Evolutionary conservation across 1,284 basidiomycete species (phyloP).

Genomic region (Cutaneotrichosporon cavernicola): DNA sequence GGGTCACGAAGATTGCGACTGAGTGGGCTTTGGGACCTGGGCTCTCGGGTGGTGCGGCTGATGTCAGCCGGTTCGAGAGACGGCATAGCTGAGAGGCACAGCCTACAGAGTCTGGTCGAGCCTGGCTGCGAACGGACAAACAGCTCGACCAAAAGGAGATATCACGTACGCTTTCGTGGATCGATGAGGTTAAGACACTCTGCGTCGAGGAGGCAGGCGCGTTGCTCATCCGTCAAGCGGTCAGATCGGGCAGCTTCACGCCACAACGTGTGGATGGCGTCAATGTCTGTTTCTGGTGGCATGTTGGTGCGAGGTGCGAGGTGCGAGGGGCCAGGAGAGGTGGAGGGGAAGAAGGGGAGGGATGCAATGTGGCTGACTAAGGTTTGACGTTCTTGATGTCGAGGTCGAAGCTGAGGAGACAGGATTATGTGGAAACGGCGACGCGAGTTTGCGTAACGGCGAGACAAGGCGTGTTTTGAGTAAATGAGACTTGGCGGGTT

Average conservation of each 20-base stretch:
- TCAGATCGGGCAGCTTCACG: background rate
- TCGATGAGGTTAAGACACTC: background rate
- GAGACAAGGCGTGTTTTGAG: background rate
- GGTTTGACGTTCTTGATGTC: no score
- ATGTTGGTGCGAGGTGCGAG: background rate
- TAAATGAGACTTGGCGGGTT: background rate
- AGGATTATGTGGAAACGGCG: background rate
- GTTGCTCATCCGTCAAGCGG: background rate
- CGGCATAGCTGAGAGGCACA: background rate
- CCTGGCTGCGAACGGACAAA: background rate
- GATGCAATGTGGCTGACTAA: no score
- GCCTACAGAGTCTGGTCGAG: background rate
- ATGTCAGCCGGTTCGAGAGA: background rate
- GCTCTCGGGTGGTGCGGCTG: background rate
- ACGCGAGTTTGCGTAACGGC: background rate
- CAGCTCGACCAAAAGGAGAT: no score
- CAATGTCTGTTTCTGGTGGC: background rate
- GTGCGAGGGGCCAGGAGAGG: background rate
- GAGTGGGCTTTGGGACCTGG: constrained; percentile 3
- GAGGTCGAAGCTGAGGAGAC: background rate
- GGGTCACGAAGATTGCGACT: constrained; percentile 6
- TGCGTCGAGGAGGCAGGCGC: background rate
- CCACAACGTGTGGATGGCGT: background rate
- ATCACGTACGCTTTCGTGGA: background rate
- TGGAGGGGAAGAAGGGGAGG: background rate